phyloP scores from a whole-genome alignment of 1,139 yeast genomes.

The Pichia sp. region DNA sequence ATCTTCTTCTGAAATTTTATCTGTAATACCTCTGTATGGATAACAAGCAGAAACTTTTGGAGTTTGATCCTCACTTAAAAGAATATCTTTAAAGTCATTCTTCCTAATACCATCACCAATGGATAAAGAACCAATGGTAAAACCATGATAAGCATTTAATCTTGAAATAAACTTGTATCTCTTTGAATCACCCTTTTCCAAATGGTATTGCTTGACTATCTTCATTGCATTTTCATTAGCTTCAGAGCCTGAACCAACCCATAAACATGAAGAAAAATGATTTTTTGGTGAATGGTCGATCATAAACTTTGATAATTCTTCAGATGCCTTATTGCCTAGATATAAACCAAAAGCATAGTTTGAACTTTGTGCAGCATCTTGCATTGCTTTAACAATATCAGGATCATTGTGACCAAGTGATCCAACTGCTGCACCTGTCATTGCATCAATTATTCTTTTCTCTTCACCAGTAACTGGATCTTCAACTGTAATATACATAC shows the following conservation, averaged over 20 bases:
- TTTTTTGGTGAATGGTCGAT: constrained; percentile 40
- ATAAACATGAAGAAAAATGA: constrained; percentile 41
- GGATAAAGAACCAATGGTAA: constrained; percentile 49
- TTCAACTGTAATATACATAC: constrained; percentile 41
- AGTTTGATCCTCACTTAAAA: constrained; percentile 35
- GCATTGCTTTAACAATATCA: constrained; percentile 43
- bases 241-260: constrained; percentile 52
- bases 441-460: constrained; percentile 42
- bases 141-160: constrained; percentile 53
- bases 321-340: constrained; percentile 40
- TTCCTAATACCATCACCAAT: constrained; percentile 40
- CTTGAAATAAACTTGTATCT: constrained; percentile 49
- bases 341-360: constrained; percentile 39
- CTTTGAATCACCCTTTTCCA: constrained; percentile 43
- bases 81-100: constrained; percentile 36
- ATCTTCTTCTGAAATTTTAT: constrained; percentile 42
- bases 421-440: constrained; percentile 64
- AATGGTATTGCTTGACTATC: constrained; percentile 49
- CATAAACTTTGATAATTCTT: constrained; percentile 41
- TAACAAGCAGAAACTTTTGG: constrained; percentile 44
- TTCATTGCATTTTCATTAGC: constrained; percentile 50
- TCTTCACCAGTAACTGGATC: constrained; percentile 42
- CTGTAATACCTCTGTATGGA: constrained; percentile 43
- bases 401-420: constrained; percentile 52
- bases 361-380: constrained; percentile 40